Conservation (phyloP, 2,329 filamentous ascomycete species). For the Penicillium polonicum region DNA sequence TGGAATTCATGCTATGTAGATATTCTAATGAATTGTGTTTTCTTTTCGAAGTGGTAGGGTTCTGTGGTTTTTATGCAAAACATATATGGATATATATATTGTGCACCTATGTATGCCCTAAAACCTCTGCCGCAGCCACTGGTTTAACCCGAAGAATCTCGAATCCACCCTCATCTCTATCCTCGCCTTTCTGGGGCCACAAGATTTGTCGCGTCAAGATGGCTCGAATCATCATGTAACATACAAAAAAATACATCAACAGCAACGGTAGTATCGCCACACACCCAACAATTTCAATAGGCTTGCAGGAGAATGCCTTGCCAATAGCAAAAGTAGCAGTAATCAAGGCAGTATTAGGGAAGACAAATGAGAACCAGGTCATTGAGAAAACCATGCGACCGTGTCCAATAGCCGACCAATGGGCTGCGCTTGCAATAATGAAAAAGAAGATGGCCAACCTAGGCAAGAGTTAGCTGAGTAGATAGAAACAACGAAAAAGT, state of each 20-base stretch:
- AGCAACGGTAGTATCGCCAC: constrained; percentile 66
- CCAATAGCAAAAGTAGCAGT: constrained; percentile 73
- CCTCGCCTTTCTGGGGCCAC: constrained; percentile 71
- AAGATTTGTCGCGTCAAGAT: constrained; percentile 66
- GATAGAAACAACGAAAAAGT: neutral
- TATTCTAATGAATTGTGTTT: too few relatives aligned
- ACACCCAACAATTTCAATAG: constrained; percentile 66
- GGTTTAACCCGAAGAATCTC: constrained; percentile 36
- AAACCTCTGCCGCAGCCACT: constrained; percentile 15
- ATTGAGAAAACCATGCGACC: constrained; percentile 72
- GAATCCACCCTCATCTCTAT: constrained; percentile 62
- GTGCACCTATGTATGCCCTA: neutral
- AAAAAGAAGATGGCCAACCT: constrained; percentile 81
- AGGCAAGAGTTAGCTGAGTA: constrained; percentile 11
- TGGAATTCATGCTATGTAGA: too few relatives aligned
- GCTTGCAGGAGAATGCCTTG: constrained; percentile 57
- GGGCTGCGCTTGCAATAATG: constrained; percentile 71
- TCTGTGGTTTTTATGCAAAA: too few relatives aligned
- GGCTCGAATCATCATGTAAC: constrained; percentile 68
- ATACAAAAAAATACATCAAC: constrained; percentile 66
- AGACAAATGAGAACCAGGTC: constrained; percentile 83
- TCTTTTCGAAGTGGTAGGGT: too few relatives aligned
- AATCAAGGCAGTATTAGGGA: constrained; percentile 73
- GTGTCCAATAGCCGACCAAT: constrained; percentile 64
- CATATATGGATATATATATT: neutral